Evolutionary conservation across 495 filamentous ascomycete species (phyloP), one percentile per base, ranked within the genome.

Genomic region (Daldinia caldariorum): DNA sequence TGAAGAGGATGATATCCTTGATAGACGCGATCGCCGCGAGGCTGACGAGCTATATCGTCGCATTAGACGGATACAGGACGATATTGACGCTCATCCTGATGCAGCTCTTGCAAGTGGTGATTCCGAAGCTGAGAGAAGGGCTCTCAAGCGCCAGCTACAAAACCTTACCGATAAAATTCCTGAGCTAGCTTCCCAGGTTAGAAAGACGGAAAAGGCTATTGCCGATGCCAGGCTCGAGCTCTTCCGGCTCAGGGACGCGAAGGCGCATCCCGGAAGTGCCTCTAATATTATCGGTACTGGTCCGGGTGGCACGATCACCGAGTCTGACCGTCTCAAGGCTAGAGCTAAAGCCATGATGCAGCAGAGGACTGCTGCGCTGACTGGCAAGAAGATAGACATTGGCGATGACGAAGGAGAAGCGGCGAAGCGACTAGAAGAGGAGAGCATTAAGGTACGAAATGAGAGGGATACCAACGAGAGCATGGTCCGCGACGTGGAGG

Each of bases 321-420:
- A 99, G 78, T 90, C 92, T 0, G 96, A 99, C 79, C 86, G 94
- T 31, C 88, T 98, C 56, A 97, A 97, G 80, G 96, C 96, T 22
- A 89, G 94, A 55, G 94, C 96, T 35, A 97, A 92, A 78, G 94
- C 94, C 41, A 95, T 97, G 87, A 97, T 99, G 95, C 94, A 98
- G 81, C 94, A 97, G 67, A 90, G 94, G 45, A 92, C 94, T 71
- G 96, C 96, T 55, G 94, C 94, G 39, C 81, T 99, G 70, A 91
- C 93, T 49, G 96, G 96, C 39, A 91, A 89, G 76, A 91, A 93
- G 69, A 79, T 89, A 29, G 86, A 89, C 20, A 78, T 83, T 10
- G 81, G 79, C 54, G 85, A 86, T 39, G 88, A 92, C 63, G 91
- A 94, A 74, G 84, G 88, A 6, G 92, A 88, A 61, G 92, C 92